Evolutionary conservation across 495 filamentous ascomycete genomes (phyloP), one percentile per base, ranked within the genome.

Genomic region (Astrocystis sublimbata): DNA sequence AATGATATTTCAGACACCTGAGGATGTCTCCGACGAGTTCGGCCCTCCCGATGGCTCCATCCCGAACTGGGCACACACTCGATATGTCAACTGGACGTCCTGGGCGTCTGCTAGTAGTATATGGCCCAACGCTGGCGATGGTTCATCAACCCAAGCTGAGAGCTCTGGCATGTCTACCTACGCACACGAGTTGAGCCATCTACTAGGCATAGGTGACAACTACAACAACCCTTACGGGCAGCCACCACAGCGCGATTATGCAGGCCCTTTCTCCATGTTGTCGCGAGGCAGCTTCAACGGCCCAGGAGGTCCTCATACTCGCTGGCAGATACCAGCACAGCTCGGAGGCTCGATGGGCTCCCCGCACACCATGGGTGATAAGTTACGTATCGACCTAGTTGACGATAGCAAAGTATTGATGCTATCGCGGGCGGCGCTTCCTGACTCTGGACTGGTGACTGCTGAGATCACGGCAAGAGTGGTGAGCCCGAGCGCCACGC

Each of bases 121-220:
- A 45, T 78, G 76, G 76, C 76, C 76, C 6, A 78, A 78, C 51
- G 76, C 76, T 0, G 75, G 74, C 23, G 71, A 65, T 12, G 76
- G 76, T 43, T 78, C 76, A 3, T 75, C 72, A 3, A 78, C 75
- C 12, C 76, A 78, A 58, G 75, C 64, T 1, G 76, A 78, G 60
- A 77, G 75, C 64, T 78, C 76, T 4, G 76, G 75, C 3, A 73
- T 77, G 76, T 66, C 61, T 0, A 76, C 73, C 0, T 77, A 73
- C 58, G 75, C 75, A 1, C 74, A 77, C 53, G 75, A 77, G 52
- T 63, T 78, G 8, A 72, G 65, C n/a, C 76, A 78, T 61, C 52
- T 78, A 36, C 59, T 78, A 0, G 73, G 72, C 2, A 78, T 78
- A 43, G 74, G 75, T 13, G 76, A 78, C 49, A 78, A 78, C 57